Evolutionary conservation across 192 early-diverging fungal species (phyloP).

Genomic region (Podila epigama): DNA sequence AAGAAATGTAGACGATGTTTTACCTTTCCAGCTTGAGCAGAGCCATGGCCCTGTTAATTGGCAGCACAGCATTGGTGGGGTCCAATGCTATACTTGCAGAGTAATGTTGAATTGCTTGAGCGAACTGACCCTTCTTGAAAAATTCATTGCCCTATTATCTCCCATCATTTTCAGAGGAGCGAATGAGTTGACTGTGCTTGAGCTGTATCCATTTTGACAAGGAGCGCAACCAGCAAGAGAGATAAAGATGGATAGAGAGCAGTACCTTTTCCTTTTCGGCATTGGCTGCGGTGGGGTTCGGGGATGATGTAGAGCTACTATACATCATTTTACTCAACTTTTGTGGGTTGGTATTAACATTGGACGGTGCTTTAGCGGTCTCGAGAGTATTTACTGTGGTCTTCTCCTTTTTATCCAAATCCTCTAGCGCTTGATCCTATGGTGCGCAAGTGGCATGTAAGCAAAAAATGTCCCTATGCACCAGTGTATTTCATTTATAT

Average conservation of each 20-base stretch:
- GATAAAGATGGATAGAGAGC: background rate
- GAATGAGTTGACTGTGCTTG: background rate
- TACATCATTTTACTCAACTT: background rate
- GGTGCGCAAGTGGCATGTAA: too few species aligned
- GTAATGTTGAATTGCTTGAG: slow-evolving; percentile 68
- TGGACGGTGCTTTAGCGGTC: background rate
- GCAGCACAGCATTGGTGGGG: slow-evolving; percentile 61
- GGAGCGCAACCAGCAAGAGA: background rate
- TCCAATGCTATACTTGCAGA: slow-evolving; percentile 68
- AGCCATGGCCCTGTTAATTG: slow-evolving; percentile 85
- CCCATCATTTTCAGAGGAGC: background rate
- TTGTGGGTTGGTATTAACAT: background rate
- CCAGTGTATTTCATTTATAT: too few species aligned
- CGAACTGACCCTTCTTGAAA: slow-evolving; percentile 64
- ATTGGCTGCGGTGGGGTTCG: slow-evolving; percentile 7
- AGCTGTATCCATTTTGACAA: background rate
- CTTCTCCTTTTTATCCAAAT: slow-evolving; percentile 1
- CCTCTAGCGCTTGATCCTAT: slow-evolving; percentile 8
- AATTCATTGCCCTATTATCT: slow-evolving; percentile 64
- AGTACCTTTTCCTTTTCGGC: slow-evolving; percentile 36
- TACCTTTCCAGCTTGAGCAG: slow-evolving; percentile 76
- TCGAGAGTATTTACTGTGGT: background rate
- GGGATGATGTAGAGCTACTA: background rate
- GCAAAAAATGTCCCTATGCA: too few species aligned
- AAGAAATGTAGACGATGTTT: background rate